Conservation (phyloP, 2,329 filamentous ascomycete species). For the Ophiocordyceps camponoti-floridani region DNA sequence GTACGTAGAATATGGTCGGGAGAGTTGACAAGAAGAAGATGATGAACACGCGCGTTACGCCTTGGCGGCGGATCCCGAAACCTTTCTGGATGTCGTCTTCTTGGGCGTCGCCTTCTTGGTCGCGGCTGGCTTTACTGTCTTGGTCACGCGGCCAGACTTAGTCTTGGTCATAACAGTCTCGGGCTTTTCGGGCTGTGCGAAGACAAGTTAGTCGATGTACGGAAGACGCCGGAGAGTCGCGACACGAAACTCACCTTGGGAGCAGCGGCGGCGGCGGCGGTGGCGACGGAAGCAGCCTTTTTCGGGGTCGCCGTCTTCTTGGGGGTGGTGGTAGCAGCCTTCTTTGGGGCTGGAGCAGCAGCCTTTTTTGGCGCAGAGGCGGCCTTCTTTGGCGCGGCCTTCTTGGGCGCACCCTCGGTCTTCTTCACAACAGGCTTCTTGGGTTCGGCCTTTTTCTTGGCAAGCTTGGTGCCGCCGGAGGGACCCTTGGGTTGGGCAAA, state of each 20-base stretch:
- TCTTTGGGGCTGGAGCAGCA: constrained; percentile 16
- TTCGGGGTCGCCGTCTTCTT: constrained; percentile 32
- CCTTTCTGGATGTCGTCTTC: constrained; percentile 17
- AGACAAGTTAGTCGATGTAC: not conserved
- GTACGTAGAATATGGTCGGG: constrained; percentile 20
- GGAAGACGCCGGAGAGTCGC: not conserved
- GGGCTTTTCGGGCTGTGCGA: constrained; percentile 39
- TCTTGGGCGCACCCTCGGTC: constrained; percentile 12
- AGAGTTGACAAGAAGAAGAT: constrained; percentile 7
- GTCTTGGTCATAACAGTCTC: constrained; percentile 56
- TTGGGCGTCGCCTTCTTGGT: constrained; percentile 26
- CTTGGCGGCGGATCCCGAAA: constrained; percentile 11
- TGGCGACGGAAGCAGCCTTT: constrained; percentile 13
- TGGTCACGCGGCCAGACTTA: constrained; percentile 72
- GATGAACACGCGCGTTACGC: constrained; percentile 9
- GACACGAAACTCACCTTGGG: constrained; percentile 7
- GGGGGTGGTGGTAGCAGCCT: constrained; percentile 16
- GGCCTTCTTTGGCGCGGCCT: constrained; percentile 9
- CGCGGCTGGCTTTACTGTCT: constrained; percentile 31
- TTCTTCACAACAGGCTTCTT: constrained; percentile 19
- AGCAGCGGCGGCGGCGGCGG: constrained; percentile 8
- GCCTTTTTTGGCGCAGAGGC: constrained; percentile 9
- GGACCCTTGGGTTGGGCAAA: constrained; percentile 85
- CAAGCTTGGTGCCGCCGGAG: constrained; percentile 83
- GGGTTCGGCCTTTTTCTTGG: constrained; percentile 47